phyloP scores from a whole-genome alignment of 345 rosid genomes.

The Euphorbia lathyris region DNA sequence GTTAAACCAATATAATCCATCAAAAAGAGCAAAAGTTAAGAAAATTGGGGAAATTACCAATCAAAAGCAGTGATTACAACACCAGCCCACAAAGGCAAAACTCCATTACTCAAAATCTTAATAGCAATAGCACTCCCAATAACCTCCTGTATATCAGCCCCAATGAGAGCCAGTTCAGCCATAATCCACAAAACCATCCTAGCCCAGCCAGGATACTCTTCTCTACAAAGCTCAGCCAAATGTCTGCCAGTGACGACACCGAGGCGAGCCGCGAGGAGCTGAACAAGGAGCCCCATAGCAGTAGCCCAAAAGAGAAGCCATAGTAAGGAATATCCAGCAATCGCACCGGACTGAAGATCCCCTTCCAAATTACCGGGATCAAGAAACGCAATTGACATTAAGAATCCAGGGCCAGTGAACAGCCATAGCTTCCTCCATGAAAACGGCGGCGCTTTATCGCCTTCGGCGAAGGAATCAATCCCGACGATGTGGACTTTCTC shows the following conservation, averaged over 20 bases:
- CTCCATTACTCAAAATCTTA: constrained; percentile 73
- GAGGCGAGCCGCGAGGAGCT: constrained; percentile 79
- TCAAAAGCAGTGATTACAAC: constrained; percentile 85
- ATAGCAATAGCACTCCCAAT: constrained; percentile 94
- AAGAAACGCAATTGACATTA: constrained; percentile 90
- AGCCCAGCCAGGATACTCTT: constrained; percentile 91
- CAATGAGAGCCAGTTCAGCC: constrained; percentile 90
- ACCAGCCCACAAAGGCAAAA: constrained; percentile 85
- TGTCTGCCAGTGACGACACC: constrained; percentile 93
- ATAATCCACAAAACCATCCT: constrained; percentile 71
- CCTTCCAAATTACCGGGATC: constrained; percentile 98
- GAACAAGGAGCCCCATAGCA: constrained; percentile 87
- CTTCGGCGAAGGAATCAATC: constrained; percentile 34
- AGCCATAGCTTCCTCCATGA: constrained; percentile 94
- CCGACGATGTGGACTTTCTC: constrained; percentile 71
- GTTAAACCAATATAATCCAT: neutral
- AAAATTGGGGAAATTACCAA: constrained; percentile 41
- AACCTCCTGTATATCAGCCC: constrained; percentile 93
- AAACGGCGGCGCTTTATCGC: constrained; percentile 56
- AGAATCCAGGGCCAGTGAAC: constrained; percentile 89
- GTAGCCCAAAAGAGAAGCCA: constrained; percentile 97
- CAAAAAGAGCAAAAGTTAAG: neutral
- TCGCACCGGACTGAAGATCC: constrained; percentile 90
- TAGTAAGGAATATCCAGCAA: constrained; percentile 87
- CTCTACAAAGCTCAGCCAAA: constrained; percentile 89